Percentiles rank a stretch among this genome's conserved stretches.
phyloP scores from a whole-genome alignment of 148 eudicot species.

The Rhododendron kiyosumense region DNA sequence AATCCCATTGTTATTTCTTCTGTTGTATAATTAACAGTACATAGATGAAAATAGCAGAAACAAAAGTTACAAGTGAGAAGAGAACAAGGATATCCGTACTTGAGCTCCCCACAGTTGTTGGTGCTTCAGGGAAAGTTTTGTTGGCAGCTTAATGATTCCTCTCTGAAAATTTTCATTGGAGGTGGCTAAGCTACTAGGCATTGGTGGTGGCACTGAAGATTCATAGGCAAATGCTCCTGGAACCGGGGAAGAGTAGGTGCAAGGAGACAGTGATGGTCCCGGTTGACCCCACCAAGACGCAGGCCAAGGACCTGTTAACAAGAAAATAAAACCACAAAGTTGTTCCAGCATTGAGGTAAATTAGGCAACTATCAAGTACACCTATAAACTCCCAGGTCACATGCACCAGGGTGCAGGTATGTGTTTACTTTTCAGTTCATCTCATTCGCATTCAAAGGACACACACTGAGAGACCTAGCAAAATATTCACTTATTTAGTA shows the following conservation, averaged over 20 bases:
- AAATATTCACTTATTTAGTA: not conserved
- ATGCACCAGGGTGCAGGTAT: not conserved
- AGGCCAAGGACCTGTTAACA: slow-evolving; percentile 18
- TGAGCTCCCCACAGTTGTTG: slow-evolving; percentile 27
- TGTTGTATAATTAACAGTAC: not conserved
- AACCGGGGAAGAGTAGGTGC: not conserved
- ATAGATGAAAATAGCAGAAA: not conserved
- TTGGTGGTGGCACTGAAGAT: not conserved
- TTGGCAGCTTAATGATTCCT: slow-evolving; percentile 17
- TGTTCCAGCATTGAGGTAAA: not conserved
- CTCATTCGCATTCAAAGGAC: not conserved
- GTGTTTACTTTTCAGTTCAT: not conserved
- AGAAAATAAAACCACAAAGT: not conserved
- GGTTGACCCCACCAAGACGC: slow-evolving; percentile 23
- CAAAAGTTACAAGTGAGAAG: not conserved
- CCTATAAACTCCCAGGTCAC: not conserved
- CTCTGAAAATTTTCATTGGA: not conserved
- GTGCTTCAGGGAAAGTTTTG: slow-evolving; percentile 18
- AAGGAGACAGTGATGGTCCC: slow-evolving; percentile 5
- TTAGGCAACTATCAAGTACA: not conserved
- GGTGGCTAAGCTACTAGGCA: not conserved
- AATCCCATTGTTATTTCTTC: not conserved
- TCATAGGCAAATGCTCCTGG: slow-evolving; percentile 1
- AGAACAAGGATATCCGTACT: slow-evolving; percentile 6
- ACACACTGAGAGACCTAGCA: not conserved